Conservation (phyloP, 495 filamentous ascomycete species). For the Aspergillus leporis region DNA sequence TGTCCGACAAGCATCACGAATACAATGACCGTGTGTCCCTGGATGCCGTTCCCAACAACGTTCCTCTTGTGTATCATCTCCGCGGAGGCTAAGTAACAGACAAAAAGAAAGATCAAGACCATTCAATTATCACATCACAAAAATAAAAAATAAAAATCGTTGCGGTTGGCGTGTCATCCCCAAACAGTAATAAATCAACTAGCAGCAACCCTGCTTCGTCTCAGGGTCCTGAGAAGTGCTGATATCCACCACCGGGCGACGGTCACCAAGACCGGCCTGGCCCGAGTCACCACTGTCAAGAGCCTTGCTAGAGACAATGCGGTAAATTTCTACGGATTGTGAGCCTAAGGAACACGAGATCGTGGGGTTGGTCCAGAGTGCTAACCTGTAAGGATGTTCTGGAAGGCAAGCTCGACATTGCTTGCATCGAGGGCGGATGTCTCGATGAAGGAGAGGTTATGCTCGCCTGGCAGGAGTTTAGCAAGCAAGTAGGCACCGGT, state of each 20-base stretch:
- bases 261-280: constrained; percentile 70
- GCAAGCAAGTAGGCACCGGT: not conserved
- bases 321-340: constrained; percentile 84
- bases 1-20: constrained; percentile 30
- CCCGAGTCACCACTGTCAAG: constrained; percentile 80
- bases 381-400: constrained; percentile 97
- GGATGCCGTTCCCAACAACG: constrained; percentile 36
- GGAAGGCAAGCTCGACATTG: constrained; percentile 99
- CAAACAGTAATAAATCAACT: constrained; percentile 31
- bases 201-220: constrained; percentile 88
- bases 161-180: constrained; percentile 35
- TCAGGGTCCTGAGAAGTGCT: constrained; percentile 76
- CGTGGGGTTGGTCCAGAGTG: constrained; percentile 4
- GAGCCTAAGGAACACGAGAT: constrained; percentile 3
- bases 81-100: constrained; percentile 42
- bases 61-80: constrained; percentile 43
- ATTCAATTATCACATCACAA: constrained; percentile 46
- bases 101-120: constrained; percentile 42
- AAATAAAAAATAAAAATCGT: constrained; percentile 42
- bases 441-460: constrained; percentile 97
- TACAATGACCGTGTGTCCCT: constrained; percentile 26
- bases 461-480: constrained; percentile 66
- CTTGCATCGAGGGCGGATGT: constrained; percentile 98
- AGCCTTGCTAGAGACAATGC: constrained; percentile 97
- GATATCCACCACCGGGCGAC: constrained; percentile 74